Evolutionary conservation across 2,329 filamentous ascomycete genomes (phyloP), one percentile per base, ranked within the genome.

Genomic region (Diplodia sapinea): DNA sequence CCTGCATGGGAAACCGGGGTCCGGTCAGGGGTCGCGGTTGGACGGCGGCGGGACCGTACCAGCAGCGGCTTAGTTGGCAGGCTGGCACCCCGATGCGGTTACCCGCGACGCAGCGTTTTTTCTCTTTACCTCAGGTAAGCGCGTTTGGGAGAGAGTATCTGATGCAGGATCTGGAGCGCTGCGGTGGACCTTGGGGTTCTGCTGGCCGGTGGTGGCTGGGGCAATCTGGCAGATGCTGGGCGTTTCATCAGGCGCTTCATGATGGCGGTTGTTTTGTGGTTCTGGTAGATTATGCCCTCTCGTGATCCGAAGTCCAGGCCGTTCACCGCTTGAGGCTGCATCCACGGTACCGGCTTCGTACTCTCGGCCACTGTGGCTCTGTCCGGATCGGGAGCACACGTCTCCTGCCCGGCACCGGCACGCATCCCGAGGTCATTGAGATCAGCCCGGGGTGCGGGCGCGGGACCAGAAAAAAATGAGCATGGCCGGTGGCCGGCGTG

Each of bases 361-460:
- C 47, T 36, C 29, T 33, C 26, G 26, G 26, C 12, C 50, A 12
- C n/a, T 40, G 15, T 20, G 9, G 38, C 56, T 20, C 23, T 33
- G 51, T 29, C 52, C 31, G 31, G 3, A 56, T 20, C 31, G 13
- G 55, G 56, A 31, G 43, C 43, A 26, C 13, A 4, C 23, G 12
- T 50, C 23, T 36, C 26, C 57, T 36, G 57, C 43, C 36, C 59
- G 59, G 59, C 36, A 63, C 36, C 59, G 59, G 59, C 36, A 63
- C 29, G 59, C 8, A 47, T 38, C 29, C 59, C 59, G 59, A 63
- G 36, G 54, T 66, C 64, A 66, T 66, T 66, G 15, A 49, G 63
- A 66, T 66, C 63, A 66, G 51, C 51, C 52, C 52, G 52, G 33
- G 23, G 49, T n/a, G 50, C 59, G 20, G 59, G 59, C 43, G n/a